phyloP scores from a whole-genome alignment of 208 protist genomes.

The Naegleria fowleri region DNA sequence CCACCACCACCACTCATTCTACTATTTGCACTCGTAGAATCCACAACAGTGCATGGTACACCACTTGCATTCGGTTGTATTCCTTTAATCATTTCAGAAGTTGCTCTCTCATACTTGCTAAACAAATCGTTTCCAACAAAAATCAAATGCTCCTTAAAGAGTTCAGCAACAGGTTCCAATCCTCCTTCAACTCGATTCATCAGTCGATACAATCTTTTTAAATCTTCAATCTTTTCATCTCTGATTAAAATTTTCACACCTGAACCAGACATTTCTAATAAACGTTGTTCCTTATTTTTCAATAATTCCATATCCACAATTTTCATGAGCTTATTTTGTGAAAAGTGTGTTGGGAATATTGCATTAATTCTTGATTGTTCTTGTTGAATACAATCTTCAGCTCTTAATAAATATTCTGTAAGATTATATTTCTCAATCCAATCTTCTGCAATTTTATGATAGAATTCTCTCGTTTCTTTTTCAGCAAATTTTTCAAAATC shows the following conservation, averaged over 20 bases:
- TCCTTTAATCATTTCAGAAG: neutral
- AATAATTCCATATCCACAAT: conserved; percentile 33
- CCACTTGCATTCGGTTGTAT: neutral
- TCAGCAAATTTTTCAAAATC: conserved; percentile 11
- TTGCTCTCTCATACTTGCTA: neutral
- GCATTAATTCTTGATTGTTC: conserved; percentile 54
- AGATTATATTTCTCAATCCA: neutral
- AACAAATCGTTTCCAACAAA: conserved; percentile 1
- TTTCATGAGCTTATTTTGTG: neutral
- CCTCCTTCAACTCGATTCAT: neutral
- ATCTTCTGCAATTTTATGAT: neutral
- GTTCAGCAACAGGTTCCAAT: neutral
- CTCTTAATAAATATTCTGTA: conserved; percentile 51
- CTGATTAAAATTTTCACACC: conserved; percentile 35
- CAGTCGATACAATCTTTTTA: neutral
- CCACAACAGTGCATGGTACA: no score
- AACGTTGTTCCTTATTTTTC: conserved; percentile 53
- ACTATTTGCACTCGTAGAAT: neutral
- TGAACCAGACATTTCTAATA: conserved; percentile 54
- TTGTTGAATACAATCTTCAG: conserved; percentile 38
- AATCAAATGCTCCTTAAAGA: neutral
- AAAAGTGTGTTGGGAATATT: conserved; percentile 44
- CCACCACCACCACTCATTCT: neutral
- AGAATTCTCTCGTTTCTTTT: conserved; percentile 10
- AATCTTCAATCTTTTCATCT: conserved; percentile 16